These are phyloP conservation scores for Trapa bicornis DNA, from an alignment of 345 rosid genomes.

Conservation along the genomic window DNA sequence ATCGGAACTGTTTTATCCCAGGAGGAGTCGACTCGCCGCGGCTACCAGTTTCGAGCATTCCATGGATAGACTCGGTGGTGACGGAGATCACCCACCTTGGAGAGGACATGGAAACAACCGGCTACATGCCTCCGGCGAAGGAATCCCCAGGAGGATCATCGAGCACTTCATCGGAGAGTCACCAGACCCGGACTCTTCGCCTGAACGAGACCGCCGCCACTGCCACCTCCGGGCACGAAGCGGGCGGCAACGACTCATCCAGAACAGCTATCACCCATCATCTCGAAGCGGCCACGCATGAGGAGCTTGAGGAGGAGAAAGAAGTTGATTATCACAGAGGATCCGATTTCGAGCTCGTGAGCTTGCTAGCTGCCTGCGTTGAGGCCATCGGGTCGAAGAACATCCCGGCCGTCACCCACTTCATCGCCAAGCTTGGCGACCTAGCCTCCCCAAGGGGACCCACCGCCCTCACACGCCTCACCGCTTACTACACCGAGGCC, in stretches of 20 bases:
- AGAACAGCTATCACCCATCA: constrained; percentile 26
- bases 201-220: constrained; percentile 28
- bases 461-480: constrained; percentile 53
- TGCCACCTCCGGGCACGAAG: constrained; percentile 26
- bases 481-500: constrained; percentile 77
- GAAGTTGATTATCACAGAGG: constrained; percentile 33
- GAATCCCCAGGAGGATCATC: constrained; percentile 67
- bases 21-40: constrained; percentile 57
- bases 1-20: constrained; percentile 57
- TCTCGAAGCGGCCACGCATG: constrained; percentile 15
- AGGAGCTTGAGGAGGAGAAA: constrained; percentile 28
- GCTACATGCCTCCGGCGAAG: constrained; percentile 33
- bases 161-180: constrained; percentile 68
- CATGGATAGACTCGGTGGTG: constrained; percentile 67
- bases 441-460: constrained; percentile 75
- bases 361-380: constrained; percentile 57
- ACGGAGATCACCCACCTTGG: constrained; percentile 63
- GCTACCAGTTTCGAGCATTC: constrained; percentile 49
- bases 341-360: constrained; percentile 35
- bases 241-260: constrained; percentile 48
- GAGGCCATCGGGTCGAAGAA: constrained; percentile 73
- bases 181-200: constrained; percentile 34
- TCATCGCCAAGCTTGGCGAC: constrained; percentile 60
- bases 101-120: constrained; percentile 42
- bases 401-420: constrained; percentile 46